Evolutionary conservation across 331 rosid genomes (phyloP).

Genomic region (Quercus phellos): DNA sequence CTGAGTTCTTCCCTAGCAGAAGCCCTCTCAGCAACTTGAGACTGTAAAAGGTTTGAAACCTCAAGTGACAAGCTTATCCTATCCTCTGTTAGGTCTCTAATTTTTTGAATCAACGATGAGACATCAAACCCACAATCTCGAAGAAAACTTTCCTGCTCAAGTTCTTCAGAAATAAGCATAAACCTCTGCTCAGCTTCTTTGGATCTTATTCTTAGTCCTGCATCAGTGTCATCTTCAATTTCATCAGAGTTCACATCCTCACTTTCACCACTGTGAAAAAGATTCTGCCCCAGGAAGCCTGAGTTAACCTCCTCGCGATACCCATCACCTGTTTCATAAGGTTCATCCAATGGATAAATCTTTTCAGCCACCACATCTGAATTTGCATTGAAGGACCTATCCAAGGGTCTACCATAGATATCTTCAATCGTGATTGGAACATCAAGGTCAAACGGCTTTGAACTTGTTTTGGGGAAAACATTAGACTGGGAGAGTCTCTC

Average conservation of each 20-base stretch:
- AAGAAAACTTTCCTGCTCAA: conserved; percentile 62
- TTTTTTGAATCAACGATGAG: conserved; percentile 53
- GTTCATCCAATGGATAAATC: conserved; percentile 39
- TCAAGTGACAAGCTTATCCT: conserved; percentile 67
- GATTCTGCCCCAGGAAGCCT: conserved; percentile 25
- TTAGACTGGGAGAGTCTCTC: conserved; percentile 78
- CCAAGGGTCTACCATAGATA: conserved; percentile 51
- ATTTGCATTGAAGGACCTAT: conserved; percentile 43
- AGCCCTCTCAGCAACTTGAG: conserved; percentile 64
- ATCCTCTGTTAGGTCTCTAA: conserved; percentile 60
- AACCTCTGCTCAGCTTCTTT: conserved; percentile 81
- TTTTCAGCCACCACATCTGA: conserved; percentile 40
- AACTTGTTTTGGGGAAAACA: conserved; percentile 37
- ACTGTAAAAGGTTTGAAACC: conserved; percentile 70
- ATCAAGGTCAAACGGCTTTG: conserved; percentile 45
- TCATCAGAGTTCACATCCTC: conserved; percentile 41
- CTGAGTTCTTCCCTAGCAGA: conserved; percentile 63
- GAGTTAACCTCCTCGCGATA: conserved; percentile 37
- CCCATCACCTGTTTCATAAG: conserved; percentile 34
- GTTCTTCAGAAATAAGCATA: conserved; percentile 52
- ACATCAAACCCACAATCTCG: conserved; percentile 54
- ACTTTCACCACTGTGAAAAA: conserved; percentile 17
- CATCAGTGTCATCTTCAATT: conserved; percentile 50
- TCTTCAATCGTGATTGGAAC: conserved; percentile 74
- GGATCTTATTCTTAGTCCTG: conserved; percentile 51